These are phyloP conservation scores for Penicillium sp. DNA, from an alignment of 2,329 filamentous ascomycete genomes.

Conservation along the genomic window DNA sequence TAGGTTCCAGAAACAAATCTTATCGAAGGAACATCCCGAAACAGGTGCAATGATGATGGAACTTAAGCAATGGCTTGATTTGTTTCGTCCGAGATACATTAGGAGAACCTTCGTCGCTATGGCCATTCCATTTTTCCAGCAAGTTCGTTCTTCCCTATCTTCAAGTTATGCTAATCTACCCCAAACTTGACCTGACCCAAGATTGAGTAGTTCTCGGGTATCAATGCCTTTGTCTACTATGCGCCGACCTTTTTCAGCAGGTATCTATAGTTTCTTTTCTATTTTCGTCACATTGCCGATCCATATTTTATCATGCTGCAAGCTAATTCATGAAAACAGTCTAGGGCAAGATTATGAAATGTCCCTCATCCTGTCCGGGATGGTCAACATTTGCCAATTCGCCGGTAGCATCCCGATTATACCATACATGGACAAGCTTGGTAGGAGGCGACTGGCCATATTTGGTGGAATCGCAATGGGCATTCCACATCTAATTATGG, in stretches of 20 bases:
- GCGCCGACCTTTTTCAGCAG: slow-evolving; percentile 46
- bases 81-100: slow-evolving; percentile 33
- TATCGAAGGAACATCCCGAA: slow-evolving; percentile 6
- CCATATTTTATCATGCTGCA: not conserved
- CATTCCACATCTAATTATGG: slow-evolving; percentile 2
- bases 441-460: slow-evolving; percentile 34
- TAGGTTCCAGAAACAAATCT: slow-evolving; percentile 45
- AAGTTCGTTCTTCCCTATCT: slow-evolving; percentile 25
- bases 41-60: slow-evolving; percentile 6
- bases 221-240: slow-evolving; percentile 57
- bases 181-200: too few relatives aligned
- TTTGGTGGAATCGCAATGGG: slow-evolving; percentile 34
- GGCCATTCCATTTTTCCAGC: slow-evolving; percentile 47
- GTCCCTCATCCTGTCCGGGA: slow-evolving; percentile 36
- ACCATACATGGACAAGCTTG: slow-evolving; percentile 37
- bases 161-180: not conserved
- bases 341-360: slow-evolving; percentile 38
- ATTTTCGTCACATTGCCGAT: not conserved
- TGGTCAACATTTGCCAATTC: slow-evolving; percentile 43
- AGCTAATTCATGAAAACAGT: slow-evolving; percentile 16
- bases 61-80: slow-evolving; percentile 32
- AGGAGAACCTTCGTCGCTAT: slow-evolving; percentile 37
- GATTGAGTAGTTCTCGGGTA: slow-evolving; percentile 39
- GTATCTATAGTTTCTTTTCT: not conserved
- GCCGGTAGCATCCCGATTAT: slow-evolving; percentile 34